phyloP scores from a whole-genome alignment of 306 rosid species.

The Medicago ruthenica region DNA sequence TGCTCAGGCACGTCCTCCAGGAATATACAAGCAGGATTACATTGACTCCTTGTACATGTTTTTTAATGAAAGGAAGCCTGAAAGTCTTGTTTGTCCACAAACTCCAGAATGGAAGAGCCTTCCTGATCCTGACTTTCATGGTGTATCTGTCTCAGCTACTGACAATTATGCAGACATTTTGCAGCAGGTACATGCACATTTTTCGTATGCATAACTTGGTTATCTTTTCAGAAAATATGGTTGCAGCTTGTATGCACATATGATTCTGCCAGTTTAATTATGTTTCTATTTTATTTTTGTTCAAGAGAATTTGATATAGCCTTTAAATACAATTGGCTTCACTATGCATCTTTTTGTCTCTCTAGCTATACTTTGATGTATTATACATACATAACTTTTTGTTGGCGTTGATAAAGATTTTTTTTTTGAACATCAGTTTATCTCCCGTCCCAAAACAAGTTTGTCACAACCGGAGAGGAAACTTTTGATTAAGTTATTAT shows the following conservation, averaged over 20 bases:
- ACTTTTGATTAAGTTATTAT: neutral
- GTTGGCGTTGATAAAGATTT: constrained; percentile 9
- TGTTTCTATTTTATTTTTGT: constrained; percentile 17
- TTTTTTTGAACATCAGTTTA: neutral
- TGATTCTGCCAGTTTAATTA: neutral
- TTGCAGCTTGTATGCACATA: constrained; percentile 29
- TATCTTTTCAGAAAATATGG: constrained; percentile 17
- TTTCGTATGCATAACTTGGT: constrained; percentile 19
- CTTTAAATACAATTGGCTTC: constrained; percentile 22
- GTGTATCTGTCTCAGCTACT: constrained; percentile 61
- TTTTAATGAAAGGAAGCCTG: constrained; percentile 87
- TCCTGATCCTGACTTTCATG: constrained; percentile 73
- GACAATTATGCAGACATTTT: constrained; percentile 68
- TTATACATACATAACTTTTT: neutral
- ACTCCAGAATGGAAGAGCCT: constrained; percentile 97
- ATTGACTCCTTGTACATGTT: constrained; percentile 75
- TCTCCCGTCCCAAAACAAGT: constrained; percentile 4
- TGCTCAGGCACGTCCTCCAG: constrained; percentile 84
- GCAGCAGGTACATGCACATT: constrained; percentile 55
- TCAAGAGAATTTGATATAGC: constrained; percentile 23
- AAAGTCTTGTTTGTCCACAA: constrained; percentile 70
- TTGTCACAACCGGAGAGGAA: constrained; percentile 10
- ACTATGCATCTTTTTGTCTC: constrained; percentile 1
- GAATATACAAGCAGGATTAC: constrained; percentile 94
- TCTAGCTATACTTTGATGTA: constrained; percentile 17